Evolutionary conservation across 306 rosid genomes (phyloP), one percentile per base, ranked within the genome.

Genomic region (Rosa chinensis): DNA sequence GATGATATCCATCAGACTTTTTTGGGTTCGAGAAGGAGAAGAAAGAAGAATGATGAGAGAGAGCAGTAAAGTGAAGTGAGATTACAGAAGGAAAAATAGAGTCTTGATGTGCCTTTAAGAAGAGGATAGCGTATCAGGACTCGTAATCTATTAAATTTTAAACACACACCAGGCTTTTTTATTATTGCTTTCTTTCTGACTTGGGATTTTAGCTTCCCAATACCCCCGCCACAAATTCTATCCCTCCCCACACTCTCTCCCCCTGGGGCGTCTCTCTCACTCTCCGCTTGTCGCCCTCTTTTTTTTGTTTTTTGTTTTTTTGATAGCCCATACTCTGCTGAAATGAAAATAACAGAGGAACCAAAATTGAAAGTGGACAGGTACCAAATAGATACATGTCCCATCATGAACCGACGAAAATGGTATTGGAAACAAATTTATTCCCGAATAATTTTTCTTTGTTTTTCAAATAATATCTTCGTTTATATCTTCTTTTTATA

Each of bases 161-260:
- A 49, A 53, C 55, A 49, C 43, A 53, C 55, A 49, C 43, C 32
- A 79, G 84, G 74, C 77, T 75, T 84, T 81, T 25, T 83, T 74
- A 85, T 90, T 83, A 89, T 88, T 91, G 92, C 92, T 80, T 70
- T 87, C 92, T 80, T 70, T 87, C 90, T 84, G 92, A 91, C 88
- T 86, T 82, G 90, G 92, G 93, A 88, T 90, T 94, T 94, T 87
- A 87, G 85, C 71, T 92, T 92, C 88, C 90, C 94, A 92, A 90
- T 43, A 59, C 68, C 79, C 77, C 75, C 55, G 58, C 89, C 84
- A 77, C 87, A 82, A 82, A 80, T 83, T 83, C 86, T 77, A 71
- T 39, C 88, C 75, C 77, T 83, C 82, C 13, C 62, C 77, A 40
- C 44, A 40, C 37, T 50, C 67, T 35, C 61, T 23, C 52, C 32